These are phyloP conservation scores for Monascus ruber DNA, from an alignment of 2,329 filamentous ascomycete genomes.

Conservation along the genomic window DNA sequence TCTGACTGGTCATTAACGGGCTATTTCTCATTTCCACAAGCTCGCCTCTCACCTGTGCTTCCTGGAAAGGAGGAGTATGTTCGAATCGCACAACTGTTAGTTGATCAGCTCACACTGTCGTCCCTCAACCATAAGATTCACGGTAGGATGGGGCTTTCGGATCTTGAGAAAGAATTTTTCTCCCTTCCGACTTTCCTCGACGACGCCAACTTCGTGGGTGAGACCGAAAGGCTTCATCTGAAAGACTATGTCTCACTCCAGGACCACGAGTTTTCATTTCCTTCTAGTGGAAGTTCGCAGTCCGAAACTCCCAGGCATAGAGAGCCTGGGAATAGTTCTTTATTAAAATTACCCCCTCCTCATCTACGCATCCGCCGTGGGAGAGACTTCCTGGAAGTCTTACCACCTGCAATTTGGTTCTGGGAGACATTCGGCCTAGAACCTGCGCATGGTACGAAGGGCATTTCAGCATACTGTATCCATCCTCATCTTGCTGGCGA, in stretches of 20 bases:
- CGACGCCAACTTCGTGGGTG: conserved; percentile 16
- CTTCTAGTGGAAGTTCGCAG: too few species aligned
- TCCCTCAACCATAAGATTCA: conserved; percentile 28
- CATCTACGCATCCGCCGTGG: conserved; percentile 45
- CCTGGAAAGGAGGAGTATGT: conserved; percentile 24
- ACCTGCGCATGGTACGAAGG: conserved; percentile 44
- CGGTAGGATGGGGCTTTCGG: conserved; percentile 14
- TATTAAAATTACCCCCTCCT: conserved; percentile 37
- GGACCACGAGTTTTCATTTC: conserved; percentile 8
- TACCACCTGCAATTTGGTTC: conserved; percentile 46
- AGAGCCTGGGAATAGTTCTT: conserved; percentile 20
- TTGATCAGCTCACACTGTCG: conserved; percentile 35
- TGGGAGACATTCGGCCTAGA: conserved; percentile 51
- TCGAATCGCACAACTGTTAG: conserved; percentile 29
- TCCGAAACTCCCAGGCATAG: conserved; percentile 8
- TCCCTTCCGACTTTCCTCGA: conserved; percentile 16
- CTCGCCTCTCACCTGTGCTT: conserved; percentile 20
- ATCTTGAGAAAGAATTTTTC: conserved; percentile 15
- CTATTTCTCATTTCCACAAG: conserved; percentile 26
- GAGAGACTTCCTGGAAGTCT: conserved; percentile 42
- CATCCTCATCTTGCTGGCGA: conserved; percentile 39
- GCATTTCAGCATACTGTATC: conserved; percentile 47
- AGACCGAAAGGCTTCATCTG: conserved; percentile 23
- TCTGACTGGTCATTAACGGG: conserved; percentile 30
- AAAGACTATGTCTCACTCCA: conserved; percentile 25